Evolutionary conservation across 163 green algal species (phyloP), one percentile per base, ranked within the genome.

Genomic region (Scenedesmus sp.): DNA sequence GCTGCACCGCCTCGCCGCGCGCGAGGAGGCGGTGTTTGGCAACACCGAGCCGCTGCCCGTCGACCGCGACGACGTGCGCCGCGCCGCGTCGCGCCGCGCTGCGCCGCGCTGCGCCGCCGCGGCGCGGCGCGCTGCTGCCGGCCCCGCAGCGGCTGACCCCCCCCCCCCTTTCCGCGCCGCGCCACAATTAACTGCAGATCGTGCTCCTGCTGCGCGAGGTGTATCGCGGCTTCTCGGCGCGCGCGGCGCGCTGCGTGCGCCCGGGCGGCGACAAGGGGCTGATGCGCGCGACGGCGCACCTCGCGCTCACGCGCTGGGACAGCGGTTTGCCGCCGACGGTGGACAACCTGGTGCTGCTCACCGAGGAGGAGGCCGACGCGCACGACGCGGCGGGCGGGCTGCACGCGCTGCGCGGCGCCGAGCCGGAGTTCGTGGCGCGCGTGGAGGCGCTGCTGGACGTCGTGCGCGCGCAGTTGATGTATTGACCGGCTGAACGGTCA

Each of bases 281-380:
- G 22, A 91, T 87, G 48, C 84, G 93, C 9, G 81, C 72, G 5
- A 94, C 91, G 26, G 86, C 80, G 1, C 64, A 94, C 58, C 87
- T 98, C 15, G 77, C 80, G 4, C 81, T 98, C 2, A 94, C 89
- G 5, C 84, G 93, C 42, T 94, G 89, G 90, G 87, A 96, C 63
- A 31, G 66, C 0, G 20, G 22, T 2, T 69, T 70, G 63, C 84
- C 90, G 36, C 81, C 92, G 14, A 89, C 81, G 15, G 74, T 96
- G 2, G 91, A 96, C 88, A 99, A 99, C 80, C 82, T 99, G 31
- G 87, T 89, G 34, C 80, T 95, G 80, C 79, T 97, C 67, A 95
- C 83, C 0, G 82, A 83, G 15, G 78, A 89, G 1, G 92, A 97
- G 77, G 91, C 91, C 2, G 89, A 97, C 45, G 81, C 74, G 63